Evolutionary conservation across 768 basidiomycete species (phyloP).

Genomic region (Panellus pusillus): DNA sequence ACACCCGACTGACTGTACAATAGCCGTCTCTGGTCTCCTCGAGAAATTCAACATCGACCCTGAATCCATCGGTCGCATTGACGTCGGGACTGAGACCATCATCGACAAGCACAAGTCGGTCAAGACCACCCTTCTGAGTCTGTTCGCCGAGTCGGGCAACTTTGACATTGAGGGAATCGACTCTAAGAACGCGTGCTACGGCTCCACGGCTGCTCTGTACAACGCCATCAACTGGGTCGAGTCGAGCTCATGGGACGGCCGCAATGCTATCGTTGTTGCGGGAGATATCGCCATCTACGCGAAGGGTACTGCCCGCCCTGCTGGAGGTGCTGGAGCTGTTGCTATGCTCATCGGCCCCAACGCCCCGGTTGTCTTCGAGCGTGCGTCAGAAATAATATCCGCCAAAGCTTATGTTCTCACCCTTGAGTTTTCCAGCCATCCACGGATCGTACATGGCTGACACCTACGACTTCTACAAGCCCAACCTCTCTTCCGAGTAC

Average conservation of each 20-base stretch:
- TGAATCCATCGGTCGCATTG: slow-evolving; percentile 93
- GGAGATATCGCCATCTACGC: slow-evolving; percentile 99
- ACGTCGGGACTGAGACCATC: slow-evolving; percentile 98
- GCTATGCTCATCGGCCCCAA: slow-evolving; percentile 96
- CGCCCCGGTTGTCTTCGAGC: slow-evolving; percentile 92
- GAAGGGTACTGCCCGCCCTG: slow-evolving; percentile 91
- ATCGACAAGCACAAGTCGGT: slow-evolving; percentile 99
- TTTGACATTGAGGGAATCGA: slow-evolving; percentile 98
- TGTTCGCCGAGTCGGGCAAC: slow-evolving; percentile 92
- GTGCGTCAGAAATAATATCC: slow-evolving; percentile 51
- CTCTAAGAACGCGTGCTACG: slow-evolving; percentile 99
- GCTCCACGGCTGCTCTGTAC: slow-evolving; percentile 97
- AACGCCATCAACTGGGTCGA: slow-evolving; percentile 99
- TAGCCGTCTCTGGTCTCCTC: slow-evolving; percentile 87
- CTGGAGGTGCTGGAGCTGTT: slow-evolving; percentile 94
- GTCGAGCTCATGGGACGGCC: slow-evolving; percentile 93
- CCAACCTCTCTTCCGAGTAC: slow-evolving; percentile 90
- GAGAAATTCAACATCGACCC: slow-evolving; percentile 96
- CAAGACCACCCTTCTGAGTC: slow-evolving; percentile 98
- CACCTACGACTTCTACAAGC: slow-evolving; percentile 99
- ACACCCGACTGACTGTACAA: slow-evolving; percentile 6
- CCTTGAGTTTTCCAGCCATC: slow-evolving; percentile 57
- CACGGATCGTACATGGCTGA: slow-evolving; percentile 98
- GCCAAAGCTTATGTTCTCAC: slow-evolving; percentile 2
- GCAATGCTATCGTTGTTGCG: slow-evolving; percentile 94